Conservation (phyloP, 306 rosid genomes). For the Vachellia pachyceras region DNA sequence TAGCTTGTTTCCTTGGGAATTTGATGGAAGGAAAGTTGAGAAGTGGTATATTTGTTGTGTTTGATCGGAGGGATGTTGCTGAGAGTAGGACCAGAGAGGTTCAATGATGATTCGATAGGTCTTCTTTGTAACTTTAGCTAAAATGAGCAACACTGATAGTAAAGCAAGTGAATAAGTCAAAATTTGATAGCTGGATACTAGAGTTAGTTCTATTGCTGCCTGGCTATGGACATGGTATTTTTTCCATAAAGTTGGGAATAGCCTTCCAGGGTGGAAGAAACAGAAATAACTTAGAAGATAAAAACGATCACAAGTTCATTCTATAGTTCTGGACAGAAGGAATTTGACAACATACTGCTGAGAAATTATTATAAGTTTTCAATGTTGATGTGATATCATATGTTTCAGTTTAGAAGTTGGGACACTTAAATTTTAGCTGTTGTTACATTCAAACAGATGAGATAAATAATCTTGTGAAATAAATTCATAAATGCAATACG, state of each 20-base stretch:
- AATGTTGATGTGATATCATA: slow-evolving; percentile 16
- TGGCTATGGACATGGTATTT: slow-evolving; percentile 12
- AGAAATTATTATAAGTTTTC: slow-evolving; percentile 1
- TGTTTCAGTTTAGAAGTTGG: slow-evolving; percentile 2
- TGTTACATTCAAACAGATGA: background rate
- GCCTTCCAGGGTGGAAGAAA: slow-evolving; percentile 1
- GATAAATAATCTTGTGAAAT: background rate
- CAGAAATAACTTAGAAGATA: background rate
- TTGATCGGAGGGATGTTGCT: background rate
- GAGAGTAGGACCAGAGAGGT: background rate
- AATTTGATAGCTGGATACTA: background rate
- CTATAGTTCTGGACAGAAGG: background rate
- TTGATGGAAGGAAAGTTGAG: background rate
- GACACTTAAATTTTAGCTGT: slow-evolving; percentile 23
- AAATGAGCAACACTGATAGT: background rate
- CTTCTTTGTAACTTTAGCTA: background rate
- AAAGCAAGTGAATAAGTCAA: background rate
- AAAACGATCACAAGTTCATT: slow-evolving; percentile 2
- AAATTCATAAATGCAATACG: slow-evolving; percentile 11
- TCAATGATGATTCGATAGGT: background rate
- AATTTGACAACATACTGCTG: slow-evolving; percentile 4
- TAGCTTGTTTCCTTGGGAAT: background rate
- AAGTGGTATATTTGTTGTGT: background rate
- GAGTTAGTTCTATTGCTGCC: background rate
- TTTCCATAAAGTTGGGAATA: background rate